Evolutionary conservation across 176 grass and related monocot species (phyloP).

Genomic region (Lolium rigidum): DNA sequence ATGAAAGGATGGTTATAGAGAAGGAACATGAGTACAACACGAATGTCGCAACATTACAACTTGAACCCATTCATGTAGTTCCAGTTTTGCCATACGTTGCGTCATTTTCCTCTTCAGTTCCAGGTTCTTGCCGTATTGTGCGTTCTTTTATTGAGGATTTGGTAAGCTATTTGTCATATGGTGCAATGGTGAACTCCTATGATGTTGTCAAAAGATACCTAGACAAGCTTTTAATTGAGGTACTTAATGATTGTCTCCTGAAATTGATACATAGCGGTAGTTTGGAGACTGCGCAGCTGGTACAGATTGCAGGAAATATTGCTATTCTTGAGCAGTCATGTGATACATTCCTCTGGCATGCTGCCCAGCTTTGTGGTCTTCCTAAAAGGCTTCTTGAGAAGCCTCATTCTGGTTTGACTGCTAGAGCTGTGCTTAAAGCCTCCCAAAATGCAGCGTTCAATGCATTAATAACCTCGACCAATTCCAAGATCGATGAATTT

Average conservation of each 20-base stretch:
- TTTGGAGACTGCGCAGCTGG: constrained; percentile 61
- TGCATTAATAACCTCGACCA: neutral
- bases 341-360: constrained; percentile 82
- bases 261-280: constrained; percentile 68
- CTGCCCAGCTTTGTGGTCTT: constrained; percentile 68
- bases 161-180: constrained; percentile 75
- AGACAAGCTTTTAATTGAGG: constrained; percentile 89
- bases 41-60: constrained; percentile 18
- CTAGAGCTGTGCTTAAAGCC: constrained; percentile 27
- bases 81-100: constrained; percentile 74
- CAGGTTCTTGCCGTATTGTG: constrained; percentile 66
- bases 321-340: constrained; percentile 71
- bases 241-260: constrained; percentile 71
- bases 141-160: constrained; percentile 81
- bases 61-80: constrained; percentile 51
- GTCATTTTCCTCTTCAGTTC: constrained; percentile 87
- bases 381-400: constrained; percentile 72
- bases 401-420: constrained; percentile 55
- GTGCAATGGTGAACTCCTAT: constrained; percentile 57
- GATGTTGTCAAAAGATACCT: constrained; percentile 49
- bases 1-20: constrained; percentile 23
- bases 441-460: constrained; percentile 10
- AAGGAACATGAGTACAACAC: constrained; percentile 22
- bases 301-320: constrained; percentile 90
- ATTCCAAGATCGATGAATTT: constrained; percentile 21